Evolutionary conservation across 192 early-diverging fungal genomes (phyloP), one percentile per base, ranked within the genome.

Genomic region (Podila clonocystis): DNA sequence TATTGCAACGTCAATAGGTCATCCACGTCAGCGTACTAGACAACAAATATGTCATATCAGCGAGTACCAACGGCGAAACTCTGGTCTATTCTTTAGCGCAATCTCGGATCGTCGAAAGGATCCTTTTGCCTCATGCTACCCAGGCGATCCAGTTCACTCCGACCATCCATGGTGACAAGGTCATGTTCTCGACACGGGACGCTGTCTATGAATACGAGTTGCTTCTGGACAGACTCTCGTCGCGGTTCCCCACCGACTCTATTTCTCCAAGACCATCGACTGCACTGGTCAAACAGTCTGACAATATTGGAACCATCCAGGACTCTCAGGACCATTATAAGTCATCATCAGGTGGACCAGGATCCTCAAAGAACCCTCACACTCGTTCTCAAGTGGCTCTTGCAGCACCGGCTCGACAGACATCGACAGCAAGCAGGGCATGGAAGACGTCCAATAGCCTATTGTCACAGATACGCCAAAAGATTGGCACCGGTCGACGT

Each of bases 361-460:
- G 41, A 45, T 45, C 41, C 17, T 45, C 41, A 45, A 45, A 15
- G 41, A 17, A 17, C 41, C 15, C 41, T 45, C 41, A 7, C 19
- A 26, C 52, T 24, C 52, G 52, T 19, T 24, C 52, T 24, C 52
- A 55, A 55, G 52, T 55, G 11, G 52, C 52, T n/a, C 33, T 63
- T 9, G 13, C 62, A 31, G 20, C 22, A 5, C 33, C 62, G 11
- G 20, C 20, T 36, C 28, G 62, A 22, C 13, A 63, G 13, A 19
- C 59, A 17, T 24, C 65, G 26, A 31, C 68, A 17, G 41, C 70
- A 3, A 70, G 70, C 7, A 58, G 77, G 17, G 49, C 72, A 29
- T 80, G 77, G 77, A 80, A 80, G 38, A 50, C 63, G 24, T 80
- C 77, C 13, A 80, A 80, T 63, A 80, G 77, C 38, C 62, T 80